Percentiles rank a stretch among this genome's conserved stretches.
These are phyloP conservation scores for Tetradesmus lagerheimii DNA, from an alignment of 139 green algal genomes.

Conservation along the genomic window DNA sequence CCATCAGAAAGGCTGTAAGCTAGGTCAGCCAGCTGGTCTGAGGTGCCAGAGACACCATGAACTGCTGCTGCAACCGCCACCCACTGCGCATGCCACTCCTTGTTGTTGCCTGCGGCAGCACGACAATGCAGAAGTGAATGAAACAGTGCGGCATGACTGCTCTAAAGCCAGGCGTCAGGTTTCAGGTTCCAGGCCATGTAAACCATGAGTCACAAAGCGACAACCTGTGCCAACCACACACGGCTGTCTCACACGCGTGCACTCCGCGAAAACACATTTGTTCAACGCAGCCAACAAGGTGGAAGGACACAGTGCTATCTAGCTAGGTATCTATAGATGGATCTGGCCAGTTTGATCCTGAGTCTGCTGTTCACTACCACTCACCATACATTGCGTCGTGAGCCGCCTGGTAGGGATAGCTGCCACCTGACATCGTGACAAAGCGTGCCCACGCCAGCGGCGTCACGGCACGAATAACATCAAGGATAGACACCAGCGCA, in stretches of 20 bases:
- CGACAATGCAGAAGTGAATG: not conserved
- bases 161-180: too few species aligned
- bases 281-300: too few species aligned
- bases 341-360: too few species aligned
- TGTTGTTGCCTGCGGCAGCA: conserved; percentile 18
- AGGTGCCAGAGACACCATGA: not conserved
- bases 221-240: not conserved
- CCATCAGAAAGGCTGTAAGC: not conserved
- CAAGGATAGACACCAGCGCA: not conserved
- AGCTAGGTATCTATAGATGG: too few species aligned
- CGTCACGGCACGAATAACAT: conserved; percentile 12
- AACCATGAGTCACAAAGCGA: too few species aligned
- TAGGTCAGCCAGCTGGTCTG: conserved; percentile 17
- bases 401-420: conserved; percentile 9
- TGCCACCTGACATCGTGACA: not conserved
- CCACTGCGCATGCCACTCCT: conserved; percentile 40
- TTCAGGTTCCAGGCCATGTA: too few species aligned
- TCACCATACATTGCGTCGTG: conserved; percentile 18
- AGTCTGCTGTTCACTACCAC: too few species aligned
- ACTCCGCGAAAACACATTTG: too few species aligned
- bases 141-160: not conserved
- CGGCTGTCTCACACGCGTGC: too few species aligned
- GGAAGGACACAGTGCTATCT: too few species aligned
- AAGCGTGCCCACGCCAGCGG: conserved; percentile 26
- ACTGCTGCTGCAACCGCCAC: not conserved